These are phyloP conservation scores for Scalesia atractyloides DNA, from an alignment of 129 eudicot genomes.

Conservation along the genomic window DNA sequence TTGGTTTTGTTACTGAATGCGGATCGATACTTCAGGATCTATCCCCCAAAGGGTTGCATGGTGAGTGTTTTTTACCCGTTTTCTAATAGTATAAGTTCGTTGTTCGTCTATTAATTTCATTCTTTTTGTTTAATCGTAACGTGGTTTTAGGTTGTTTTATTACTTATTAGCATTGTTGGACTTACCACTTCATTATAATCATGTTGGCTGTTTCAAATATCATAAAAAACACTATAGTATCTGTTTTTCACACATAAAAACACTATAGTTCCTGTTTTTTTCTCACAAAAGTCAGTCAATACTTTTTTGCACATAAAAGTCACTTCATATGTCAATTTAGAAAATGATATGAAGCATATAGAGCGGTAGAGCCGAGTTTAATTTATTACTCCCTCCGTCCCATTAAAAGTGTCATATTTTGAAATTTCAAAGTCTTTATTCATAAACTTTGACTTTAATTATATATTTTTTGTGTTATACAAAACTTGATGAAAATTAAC, in stretches of 20 bases:
- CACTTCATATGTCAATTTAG: no score
- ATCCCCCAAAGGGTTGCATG: conserved; percentile 81
- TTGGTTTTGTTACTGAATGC: conserved; percentile 90
- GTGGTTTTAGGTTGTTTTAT: conserved; percentile 16
- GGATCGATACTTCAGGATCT: conserved; percentile 92
- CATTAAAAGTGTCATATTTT: no score
- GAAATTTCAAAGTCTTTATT: no score
- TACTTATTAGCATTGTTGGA: background rate
- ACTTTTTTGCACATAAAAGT: no score
- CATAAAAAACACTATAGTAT: no score
- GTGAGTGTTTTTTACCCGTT: conserved; percentile 43
- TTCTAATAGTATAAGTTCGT: background rate
- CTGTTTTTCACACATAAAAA: no score
- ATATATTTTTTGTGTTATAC: no score
- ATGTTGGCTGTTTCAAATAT: background rate
- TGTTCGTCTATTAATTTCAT: background rate
- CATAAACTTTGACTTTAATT: no score
- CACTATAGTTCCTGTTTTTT: background rate
- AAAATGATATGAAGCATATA: no score
- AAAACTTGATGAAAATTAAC: no score
- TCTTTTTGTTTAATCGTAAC: background rate
- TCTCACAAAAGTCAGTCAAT: background rate
- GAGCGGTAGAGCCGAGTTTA: no score
- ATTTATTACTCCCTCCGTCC: no score
- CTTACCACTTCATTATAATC: background rate